Evolutionary conservation across 140 eudicot genomes (phyloP).

Genomic region (Stevia rebaudiana): DNA sequence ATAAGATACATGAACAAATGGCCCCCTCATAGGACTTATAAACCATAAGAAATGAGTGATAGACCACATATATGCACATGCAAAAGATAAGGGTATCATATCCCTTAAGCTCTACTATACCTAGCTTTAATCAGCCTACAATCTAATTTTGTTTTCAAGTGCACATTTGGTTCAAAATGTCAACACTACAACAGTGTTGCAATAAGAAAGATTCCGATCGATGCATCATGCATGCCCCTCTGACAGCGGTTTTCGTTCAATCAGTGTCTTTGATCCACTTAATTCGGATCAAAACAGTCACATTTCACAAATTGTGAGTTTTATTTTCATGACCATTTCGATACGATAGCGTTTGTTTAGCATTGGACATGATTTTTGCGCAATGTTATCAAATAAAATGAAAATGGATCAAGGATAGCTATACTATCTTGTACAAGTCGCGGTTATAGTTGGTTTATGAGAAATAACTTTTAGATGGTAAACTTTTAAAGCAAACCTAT

Average conservation of each 20-base stretch:
- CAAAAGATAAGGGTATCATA: slow-evolving; percentile 28
- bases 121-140: slow-evolving; percentile 18
- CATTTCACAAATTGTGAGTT: background rate
- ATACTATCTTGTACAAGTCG: background rate
- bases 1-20: slow-evolving; percentile 9
- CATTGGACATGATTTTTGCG: background rate
- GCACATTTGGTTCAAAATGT: slow-evolving; percentile 25
- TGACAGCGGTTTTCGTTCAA: background rate
- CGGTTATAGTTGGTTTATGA: background rate
- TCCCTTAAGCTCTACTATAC: background rate
- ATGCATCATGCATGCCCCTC: background rate
- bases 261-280: background rate
- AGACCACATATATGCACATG: slow-evolving; percentile 20
- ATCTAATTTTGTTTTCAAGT: slow-evolving; percentile 23
- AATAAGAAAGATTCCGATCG: background rate
- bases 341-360: background rate
- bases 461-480: background rate
- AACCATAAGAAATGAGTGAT: slow-evolving; percentile 19
- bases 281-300: background rate
- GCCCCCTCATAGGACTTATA: slow-evolving; percentile 26
- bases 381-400: background rate
- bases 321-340: background rate
- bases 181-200: slow-evolving; percentile 30
- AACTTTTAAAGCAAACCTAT: background rate
- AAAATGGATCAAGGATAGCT: background rate